A percentile compares a stretch with the other conserved stretches of the same genome.
Conservation (phyloP, 768 basidiomycete genomes). For the Tricholoma terreum region DNA sequence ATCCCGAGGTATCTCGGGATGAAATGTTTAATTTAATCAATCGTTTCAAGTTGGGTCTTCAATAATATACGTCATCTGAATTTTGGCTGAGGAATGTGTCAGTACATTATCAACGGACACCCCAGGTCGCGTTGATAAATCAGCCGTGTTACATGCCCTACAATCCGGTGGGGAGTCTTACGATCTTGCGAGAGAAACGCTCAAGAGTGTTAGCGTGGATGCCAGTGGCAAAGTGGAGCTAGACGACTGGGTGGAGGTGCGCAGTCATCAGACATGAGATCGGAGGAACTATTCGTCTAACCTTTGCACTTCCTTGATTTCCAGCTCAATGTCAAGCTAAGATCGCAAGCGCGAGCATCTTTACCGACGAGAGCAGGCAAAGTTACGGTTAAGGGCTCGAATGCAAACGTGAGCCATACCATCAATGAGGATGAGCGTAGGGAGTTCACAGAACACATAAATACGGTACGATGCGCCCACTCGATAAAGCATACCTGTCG, state of each 20-base stretch:
- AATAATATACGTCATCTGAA: conserved; percentile 1
- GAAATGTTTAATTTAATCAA: conserved; percentile 94
- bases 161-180: conserved; percentile 85
- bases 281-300: background rate
- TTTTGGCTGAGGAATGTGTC: conserved; percentile 13
- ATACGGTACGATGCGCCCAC: conserved; percentile 57
- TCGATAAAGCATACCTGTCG: background rate
- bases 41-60: conserved; percentile 83
- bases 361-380: conserved; percentile 75
- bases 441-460: conserved; percentile 99
- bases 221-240: conserved; percentile 94
- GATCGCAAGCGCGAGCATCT: conserved; percentile 44
- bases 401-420: conserved; percentile 93
- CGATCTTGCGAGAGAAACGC: conserved; percentile 82
- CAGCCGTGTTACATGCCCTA: conserved; percentile 72
- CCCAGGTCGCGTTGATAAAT: conserved; percentile 81
- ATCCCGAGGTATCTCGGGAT: conserved; percentile 86
- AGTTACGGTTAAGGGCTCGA: conserved; percentile 92
- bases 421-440: conserved; percentile 95
- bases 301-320: background rate
- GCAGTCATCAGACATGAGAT: conserved; percentile 21
- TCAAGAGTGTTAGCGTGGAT: conserved; percentile 93
- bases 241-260: conserved; percentile 97
- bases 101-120: conserved; percentile 77
- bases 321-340: conserved; percentile 81